phyloP scores from a whole-genome alignment of 176 grass and related monocot genomes.

The Chrysopogon serrulatus region DNA sequence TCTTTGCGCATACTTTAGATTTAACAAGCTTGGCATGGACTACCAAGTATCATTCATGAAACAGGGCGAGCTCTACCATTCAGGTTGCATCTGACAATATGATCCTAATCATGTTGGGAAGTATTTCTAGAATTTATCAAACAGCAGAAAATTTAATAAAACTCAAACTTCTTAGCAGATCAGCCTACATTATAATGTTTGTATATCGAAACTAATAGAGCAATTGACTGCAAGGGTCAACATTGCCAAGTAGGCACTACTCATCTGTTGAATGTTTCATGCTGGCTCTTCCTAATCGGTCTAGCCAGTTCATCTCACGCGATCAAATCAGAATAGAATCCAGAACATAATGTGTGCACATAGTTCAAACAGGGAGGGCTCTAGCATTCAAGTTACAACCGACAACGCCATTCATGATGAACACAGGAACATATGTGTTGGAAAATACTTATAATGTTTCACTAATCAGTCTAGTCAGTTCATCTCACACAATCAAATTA shows the following conservation, averaged over 20 bases:
- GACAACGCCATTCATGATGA: not conserved
- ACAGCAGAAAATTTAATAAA: not conserved
- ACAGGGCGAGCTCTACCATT: not conserved
- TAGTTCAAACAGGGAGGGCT: not conserved
- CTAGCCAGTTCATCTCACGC: too few relatives aligned
- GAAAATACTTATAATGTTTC: not conserved
- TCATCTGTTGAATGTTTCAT: too few relatives aligned
- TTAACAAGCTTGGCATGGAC: not conserved
- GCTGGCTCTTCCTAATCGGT: too few relatives aligned
- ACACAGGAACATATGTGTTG: not conserved
- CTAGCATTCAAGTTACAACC: not conserved
- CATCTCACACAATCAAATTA: not conserved
- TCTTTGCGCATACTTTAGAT: not conserved
- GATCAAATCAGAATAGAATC: too few relatives aligned
- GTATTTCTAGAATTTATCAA: not conserved
- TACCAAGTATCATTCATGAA: not conserved
- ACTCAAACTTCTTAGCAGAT: not conserved
- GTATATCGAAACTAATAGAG: not conserved
- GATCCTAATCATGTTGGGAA: not conserved
- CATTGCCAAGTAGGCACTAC: not conserved
- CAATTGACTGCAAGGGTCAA: not conserved
- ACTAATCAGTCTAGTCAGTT: not conserved
- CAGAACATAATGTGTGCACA: not conserved
- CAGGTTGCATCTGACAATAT: not conserved
- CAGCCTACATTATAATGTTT: not conserved